phyloP scores from a whole-genome alignment of 1,284 basidiomycete genomes.

The Cryptococcus neoformans region DNA sequence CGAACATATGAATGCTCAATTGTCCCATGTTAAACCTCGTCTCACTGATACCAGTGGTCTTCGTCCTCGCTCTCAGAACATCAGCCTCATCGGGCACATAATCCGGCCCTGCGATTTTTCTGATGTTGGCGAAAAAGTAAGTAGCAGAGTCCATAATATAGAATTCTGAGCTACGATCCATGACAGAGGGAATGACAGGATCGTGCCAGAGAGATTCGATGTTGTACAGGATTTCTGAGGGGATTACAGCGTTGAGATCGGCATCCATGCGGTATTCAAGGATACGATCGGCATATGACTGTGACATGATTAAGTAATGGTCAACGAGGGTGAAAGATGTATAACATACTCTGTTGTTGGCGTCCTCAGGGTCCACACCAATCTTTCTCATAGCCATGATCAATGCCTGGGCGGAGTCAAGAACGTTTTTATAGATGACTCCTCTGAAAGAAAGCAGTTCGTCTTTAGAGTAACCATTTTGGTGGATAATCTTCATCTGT shows the following conservation, averaged over 20 bases:
- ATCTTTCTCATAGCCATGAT: constrained; percentile 88
- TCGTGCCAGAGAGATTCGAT: constrained; percentile 88
- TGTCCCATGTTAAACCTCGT: constrained; percentile 60
- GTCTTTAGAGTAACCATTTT: constrained; percentile 79
- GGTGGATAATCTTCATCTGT: constrained; percentile 99
- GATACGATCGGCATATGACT: constrained; percentile 53
- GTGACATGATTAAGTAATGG: background rate
- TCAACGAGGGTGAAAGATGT: background rate
- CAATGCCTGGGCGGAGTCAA: constrained; percentile 87
- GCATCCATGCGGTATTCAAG: constrained; percentile 53
- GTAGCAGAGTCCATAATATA: constrained; percentile 95
- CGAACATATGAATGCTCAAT: constrained; percentile 70
- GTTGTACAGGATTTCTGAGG: constrained; percentile 62
- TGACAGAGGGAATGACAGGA: constrained; percentile 76
- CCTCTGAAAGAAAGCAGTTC: constrained; percentile 77
- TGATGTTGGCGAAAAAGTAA: constrained; percentile 87
- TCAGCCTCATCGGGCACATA: constrained; percentile 88
- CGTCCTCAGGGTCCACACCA: constrained; percentile 74
- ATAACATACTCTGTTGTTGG: constrained; percentile 64
- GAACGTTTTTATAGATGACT: constrained; percentile 67
- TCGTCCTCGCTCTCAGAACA: constrained; percentile 81
- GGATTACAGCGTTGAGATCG: constrained; percentile 47
- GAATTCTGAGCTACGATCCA: constrained; percentile 85
- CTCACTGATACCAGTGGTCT: constrained; percentile 91
- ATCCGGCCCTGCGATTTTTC: constrained; percentile 71